Conservation (phyloP, 331 rosid species). For the Prunus yedoensis region DNA sequence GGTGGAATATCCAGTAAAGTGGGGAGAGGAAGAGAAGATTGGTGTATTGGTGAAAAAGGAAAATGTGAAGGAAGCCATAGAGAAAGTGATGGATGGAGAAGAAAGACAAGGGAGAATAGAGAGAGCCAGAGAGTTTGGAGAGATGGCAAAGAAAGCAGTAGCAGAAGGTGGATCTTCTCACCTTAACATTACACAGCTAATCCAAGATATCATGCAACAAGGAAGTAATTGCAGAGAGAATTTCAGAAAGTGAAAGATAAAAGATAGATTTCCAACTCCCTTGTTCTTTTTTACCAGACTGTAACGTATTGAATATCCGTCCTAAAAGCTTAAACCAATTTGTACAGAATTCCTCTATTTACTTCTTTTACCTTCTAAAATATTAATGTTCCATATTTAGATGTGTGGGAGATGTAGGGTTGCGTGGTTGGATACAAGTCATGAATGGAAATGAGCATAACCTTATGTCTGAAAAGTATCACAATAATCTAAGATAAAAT, state of each 20-base stretch:
- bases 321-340: too few species aligned
- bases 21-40: conserved; percentile 31
- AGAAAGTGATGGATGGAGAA: conserved; percentile 31
- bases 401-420: too few species aligned
- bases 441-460: too few species aligned
- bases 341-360: too few species aligned
- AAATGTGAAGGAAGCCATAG: conserved; percentile 12
- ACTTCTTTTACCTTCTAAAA: too few species aligned
- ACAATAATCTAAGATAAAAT: too few species aligned
- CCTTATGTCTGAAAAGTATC: too few species aligned
- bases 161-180: conserved; percentile 33
- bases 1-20: conserved; percentile 16
- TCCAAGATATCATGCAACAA: conserved; percentile 22
- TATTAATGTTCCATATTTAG: too few species aligned
- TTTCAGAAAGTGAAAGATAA: too few species aligned
- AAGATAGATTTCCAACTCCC: background rate
- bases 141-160: conserved; percentile 39
- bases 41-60: conserved; percentile 29
- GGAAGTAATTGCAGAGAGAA: background rate
- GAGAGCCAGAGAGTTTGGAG: conserved; percentile 29
- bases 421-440: too few species aligned
- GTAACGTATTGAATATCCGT: too few species aligned
- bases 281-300: background rate
- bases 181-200: background rate
- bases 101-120: conserved; percentile 40